A percentile compares a stretch with the other conserved stretches of the same genome.
Evolutionary conservation across 2,329 filamentous ascomycete genomes (phyloP).

Genomic region (Atkinsonella texensis): DNA sequence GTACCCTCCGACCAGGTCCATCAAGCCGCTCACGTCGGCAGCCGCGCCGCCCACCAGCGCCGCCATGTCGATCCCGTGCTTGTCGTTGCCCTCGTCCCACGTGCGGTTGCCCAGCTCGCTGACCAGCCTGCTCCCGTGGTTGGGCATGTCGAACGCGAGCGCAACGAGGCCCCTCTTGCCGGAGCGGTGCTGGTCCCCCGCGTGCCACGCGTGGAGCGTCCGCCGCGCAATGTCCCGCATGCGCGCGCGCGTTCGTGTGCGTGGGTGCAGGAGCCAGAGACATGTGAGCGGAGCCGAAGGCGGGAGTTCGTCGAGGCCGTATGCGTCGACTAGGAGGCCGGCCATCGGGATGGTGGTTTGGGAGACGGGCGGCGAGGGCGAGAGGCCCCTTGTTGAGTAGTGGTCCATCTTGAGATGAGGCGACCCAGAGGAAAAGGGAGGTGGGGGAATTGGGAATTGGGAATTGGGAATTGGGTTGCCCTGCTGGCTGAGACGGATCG

Average conservation of each 20-base stretch:
- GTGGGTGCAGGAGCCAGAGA: conserved; percentile 85
- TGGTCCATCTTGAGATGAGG: conserved; percentile 13
- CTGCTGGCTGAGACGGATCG: too few species aligned
- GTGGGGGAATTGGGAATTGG: neutral
- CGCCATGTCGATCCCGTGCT: conserved; percentile 90
- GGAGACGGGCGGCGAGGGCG: conserved; percentile 42
- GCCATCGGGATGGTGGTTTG: conserved; percentile 57
- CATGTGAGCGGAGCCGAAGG: conserved; percentile 50
- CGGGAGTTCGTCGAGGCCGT: conserved; percentile 64
- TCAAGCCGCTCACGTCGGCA: conserved; percentile 60
- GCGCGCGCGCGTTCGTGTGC: conserved; percentile 54
- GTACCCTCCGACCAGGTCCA: conserved; percentile 69
- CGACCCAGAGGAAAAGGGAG: neutral
- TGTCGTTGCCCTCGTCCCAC: conserved; percentile 68
- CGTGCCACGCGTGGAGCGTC: conserved; percentile 57
- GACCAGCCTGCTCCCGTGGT: conserved; percentile 69
- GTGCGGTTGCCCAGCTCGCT: conserved; percentile 57
- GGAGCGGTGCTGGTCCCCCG: conserved; percentile 12
- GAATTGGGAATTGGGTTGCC: too few species aligned
- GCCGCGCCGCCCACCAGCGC: conserved; percentile 61
- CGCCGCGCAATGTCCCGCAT: conserved; percentile 68
- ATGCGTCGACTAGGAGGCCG: conserved; percentile 67
- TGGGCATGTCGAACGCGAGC: conserved; percentile 81
- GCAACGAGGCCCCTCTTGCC: conserved; percentile 55
- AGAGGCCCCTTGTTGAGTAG: conserved; percentile 24